Evolutionary conservation across 768 basidiomycete species (phyloP).

Genomic region (Hypholoma sublateritium): DNA sequence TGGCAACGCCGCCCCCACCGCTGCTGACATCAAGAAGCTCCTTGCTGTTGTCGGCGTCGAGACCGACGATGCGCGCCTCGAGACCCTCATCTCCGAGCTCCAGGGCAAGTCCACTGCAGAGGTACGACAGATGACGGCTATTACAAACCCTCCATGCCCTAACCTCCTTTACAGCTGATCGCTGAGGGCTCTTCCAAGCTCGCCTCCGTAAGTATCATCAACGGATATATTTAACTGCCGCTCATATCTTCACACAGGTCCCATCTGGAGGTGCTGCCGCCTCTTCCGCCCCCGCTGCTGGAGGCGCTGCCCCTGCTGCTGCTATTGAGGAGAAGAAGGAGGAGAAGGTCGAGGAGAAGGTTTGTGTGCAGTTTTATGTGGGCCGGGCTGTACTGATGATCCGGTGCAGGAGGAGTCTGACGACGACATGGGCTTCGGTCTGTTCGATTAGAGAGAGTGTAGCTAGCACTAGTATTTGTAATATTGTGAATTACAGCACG

Average conservation of each 20-base stretch:
- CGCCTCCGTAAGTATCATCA: slow-evolving; percentile 69
- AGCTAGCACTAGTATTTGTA: slow-evolving; percentile 14
- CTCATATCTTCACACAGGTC: slow-evolving; percentile 43
- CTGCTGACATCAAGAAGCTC: slow-evolving; percentile 85
- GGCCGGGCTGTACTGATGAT: slow-evolving; percentile 4
- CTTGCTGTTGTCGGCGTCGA: slow-evolving; percentile 87
- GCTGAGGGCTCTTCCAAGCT: slow-evolving; percentile 91
- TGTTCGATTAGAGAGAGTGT: slow-evolving; percentile 73
- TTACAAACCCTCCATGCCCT: slow-evolving; percentile 5
- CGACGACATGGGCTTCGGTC: slow-evolving; percentile 99
- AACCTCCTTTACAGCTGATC: slow-evolving; percentile 61
- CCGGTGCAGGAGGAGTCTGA: slow-evolving; percentile 82
- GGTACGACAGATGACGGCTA: slow-evolving; percentile 39
- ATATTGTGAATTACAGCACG: slow-evolving; percentile 4
- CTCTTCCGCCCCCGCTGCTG: slow-evolving; percentile 50
- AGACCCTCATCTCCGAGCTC: slow-evolving; percentile 86
- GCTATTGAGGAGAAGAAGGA: slow-evolving; percentile 79
- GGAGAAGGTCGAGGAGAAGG: slow-evolving; percentile 91
- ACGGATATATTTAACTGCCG: background rate
- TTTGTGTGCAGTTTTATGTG: slow-evolving; percentile 18
- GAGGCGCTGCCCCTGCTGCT: slow-evolving; percentile 56
- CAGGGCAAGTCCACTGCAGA: slow-evolving; percentile 85
- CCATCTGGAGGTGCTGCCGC: slow-evolving; percentile 82
- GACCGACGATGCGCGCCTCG: slow-evolving; percentile 77
- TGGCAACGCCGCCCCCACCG: slow-evolving; percentile 86